Percentiles rank a stretch among this genome's conserved stretches.
These are phyloP conservation scores for Apiotrichum porosum DNA, from an alignment of 1,284 basidiomycete species.

Conservation along the genomic window DNA sequence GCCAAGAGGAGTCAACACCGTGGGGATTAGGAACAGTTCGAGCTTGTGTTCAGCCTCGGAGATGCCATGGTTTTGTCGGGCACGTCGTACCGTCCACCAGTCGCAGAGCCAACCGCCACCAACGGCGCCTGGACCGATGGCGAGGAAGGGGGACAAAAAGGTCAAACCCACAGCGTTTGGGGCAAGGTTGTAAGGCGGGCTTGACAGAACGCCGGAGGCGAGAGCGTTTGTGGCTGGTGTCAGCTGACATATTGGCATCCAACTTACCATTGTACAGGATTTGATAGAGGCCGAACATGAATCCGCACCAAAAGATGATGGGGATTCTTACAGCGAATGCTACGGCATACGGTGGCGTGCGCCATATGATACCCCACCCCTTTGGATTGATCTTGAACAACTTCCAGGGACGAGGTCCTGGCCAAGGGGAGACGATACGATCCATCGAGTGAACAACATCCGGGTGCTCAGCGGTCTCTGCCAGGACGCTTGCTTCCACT, in stretches of 20 bases:
- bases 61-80: constrained; percentile 17
- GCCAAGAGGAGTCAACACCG: constrained; percentile 15
- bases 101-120: constrained; percentile 14
- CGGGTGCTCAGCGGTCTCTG: background rate
- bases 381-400: constrained; percentile 11
- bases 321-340: background rate
- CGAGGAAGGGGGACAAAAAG: constrained; percentile 13
- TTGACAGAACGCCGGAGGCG: constrained; percentile 5
- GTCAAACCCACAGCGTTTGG: constrained; percentile 21
- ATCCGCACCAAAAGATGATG: constrained; percentile 4
- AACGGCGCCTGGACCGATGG: constrained; percentile 2
- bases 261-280: constrained; percentile 9
- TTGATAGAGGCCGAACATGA: constrained; percentile 14
- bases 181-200: constrained; percentile 21
- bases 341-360: constrained; percentile 6
- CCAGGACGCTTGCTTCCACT: background rate
- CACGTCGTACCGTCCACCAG: constrained; percentile 8
- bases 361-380: constrained; percentile 10
- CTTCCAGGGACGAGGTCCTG: constrained; percentile 10
- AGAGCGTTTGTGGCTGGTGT: background rate
- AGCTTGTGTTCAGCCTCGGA: constrained; percentile 25
- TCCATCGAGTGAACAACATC: background rate
- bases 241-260: background rate
- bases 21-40: constrained; percentile 16
- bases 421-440: constrained; percentile 11